Percentiles rank a stretch among this genome's conserved stretches.
phyloP scores from a whole-genome alignment of 257 asterid species.

The Solanum phureja region DNA sequence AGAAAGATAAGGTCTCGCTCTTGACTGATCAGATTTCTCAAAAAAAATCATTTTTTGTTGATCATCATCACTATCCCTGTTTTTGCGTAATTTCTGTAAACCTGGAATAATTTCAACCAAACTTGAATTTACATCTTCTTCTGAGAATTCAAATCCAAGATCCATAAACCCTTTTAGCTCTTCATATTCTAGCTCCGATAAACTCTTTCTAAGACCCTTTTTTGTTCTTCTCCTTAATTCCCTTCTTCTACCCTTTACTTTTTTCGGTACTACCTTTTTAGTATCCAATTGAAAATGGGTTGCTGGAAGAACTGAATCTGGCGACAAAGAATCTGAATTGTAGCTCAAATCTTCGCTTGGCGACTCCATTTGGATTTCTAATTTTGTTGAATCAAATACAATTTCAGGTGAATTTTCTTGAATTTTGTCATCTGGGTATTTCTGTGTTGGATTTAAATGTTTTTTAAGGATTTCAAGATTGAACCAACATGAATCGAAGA shows the following conservation, averaged over 20 bases:
- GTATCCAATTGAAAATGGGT: not conserved
- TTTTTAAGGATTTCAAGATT: constrained; percentile 9
- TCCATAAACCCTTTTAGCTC: constrained; percentile 60
- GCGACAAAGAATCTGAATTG: constrained; percentile 12
- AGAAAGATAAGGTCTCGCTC: constrained; percentile 47
- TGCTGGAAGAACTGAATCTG: constrained; percentile 21
- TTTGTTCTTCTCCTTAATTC: not conserved
- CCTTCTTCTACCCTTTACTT: not conserved
- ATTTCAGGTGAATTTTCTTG: constrained; percentile 1
- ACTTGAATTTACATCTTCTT: constrained; percentile 25
- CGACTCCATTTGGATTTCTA: constrained; percentile 12
- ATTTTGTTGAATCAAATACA: not conserved
- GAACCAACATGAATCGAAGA: constrained; percentile 43
- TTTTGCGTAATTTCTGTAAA: constrained; percentile 23
- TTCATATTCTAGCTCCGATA: constrained; percentile 47
- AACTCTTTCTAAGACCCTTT: constrained; percentile 26
- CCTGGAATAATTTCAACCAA: constrained; percentile 44
- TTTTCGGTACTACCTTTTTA: not conserved
- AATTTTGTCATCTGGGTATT: not conserved
- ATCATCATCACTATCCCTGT: not conserved
- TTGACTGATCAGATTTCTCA: not conserved
- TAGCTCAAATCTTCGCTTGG: constrained; percentile 18
- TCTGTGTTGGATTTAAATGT: not conserved
- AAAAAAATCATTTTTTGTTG: not conserved
- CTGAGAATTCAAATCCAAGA: constrained; percentile 51